Base-by-base conservation (phyloP, 2,329 filamentous ascomycete genomes). In the Penicillium sp. region DNA sequence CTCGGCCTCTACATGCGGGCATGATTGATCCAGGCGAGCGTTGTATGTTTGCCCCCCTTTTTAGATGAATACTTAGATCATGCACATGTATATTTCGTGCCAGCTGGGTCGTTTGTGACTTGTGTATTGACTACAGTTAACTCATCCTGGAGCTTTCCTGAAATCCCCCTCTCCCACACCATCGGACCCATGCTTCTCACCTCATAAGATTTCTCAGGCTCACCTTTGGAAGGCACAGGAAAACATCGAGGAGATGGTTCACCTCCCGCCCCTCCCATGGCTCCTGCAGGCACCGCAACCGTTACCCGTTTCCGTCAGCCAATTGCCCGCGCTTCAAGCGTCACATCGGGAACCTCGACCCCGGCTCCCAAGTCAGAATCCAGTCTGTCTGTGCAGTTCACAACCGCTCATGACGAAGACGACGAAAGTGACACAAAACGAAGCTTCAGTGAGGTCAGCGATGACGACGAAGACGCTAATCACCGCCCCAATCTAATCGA, bases 401-500 rank as follows among this genome's bases (percentile, higher is more conserved):
- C 61, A n/a, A 68, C 49, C n/a, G 34, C 53, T 1, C 49, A 64
- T 38, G 58, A 60, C n/a, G 62, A 70, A 9, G 61, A 30, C 4
- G 55, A 64, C 18, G 66, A 59, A 10, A 63, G 56, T 32, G 67
- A 67, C 32, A 52, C 55, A 3, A 74, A 75, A 59, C 67, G 72
- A 7, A 62, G 55, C 32, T 63, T 60, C 13, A 53, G 67, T 16
- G 62, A 71, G 9, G 44, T 75, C 30, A 67, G 70, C 52, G 70
- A 69, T 18, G 64, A 70, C 43, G 63, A 70, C 43, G 67, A 64
- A 43, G 67, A 63, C 19, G 59, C 51, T 7, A 53, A 60, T 29
- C 62, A 59, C n/a, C 64, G 65, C 16, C 55, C 62, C 13, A 67
- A 60, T 40, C 51, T 91, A 75, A 84, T 96, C 42, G 90, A 95